Conservation (phyloP, 2,329 filamentous ascomycete species). For the Diaporthe citrichinensis region DNA sequence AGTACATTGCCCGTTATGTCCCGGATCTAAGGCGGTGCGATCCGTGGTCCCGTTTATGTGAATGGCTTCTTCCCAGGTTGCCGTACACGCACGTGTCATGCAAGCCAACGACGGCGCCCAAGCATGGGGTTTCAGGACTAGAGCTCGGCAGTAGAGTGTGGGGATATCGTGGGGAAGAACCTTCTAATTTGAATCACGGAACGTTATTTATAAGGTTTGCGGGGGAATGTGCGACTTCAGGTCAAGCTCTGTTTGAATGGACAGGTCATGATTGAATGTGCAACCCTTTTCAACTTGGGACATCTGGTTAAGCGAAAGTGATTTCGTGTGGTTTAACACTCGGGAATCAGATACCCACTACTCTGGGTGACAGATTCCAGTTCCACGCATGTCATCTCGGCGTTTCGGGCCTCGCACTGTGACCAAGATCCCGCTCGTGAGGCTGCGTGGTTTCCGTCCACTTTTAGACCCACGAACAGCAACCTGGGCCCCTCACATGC, state of each 20-base stretch:
- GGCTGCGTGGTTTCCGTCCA: not conserved
- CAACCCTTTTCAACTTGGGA: not conserved
- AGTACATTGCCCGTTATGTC: not conserved
- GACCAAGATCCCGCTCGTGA: not conserved
- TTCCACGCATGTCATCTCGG: not conserved
- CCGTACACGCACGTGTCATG: no score
- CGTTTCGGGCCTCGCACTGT: not conserved
- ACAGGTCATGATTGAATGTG: no score
- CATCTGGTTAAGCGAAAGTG: not conserved
- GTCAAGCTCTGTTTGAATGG: not conserved
- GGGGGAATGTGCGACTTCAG: not conserved
- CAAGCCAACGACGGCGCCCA: not conserved
- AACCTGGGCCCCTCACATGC: not conserved
- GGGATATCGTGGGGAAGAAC: not conserved
- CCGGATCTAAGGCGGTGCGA: not conserved
- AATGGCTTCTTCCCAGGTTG: not conserved
- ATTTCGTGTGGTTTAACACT: not conserved
- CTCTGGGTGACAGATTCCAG: not conserved
- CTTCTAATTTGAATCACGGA: not conserved
- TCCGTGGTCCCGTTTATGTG: not conserved
- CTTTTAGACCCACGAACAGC: not conserved
- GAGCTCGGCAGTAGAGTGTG: not conserved
- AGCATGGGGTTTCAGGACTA: not conserved
- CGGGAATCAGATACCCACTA: not conserved
- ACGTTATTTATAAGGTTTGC: not conserved